These are phyloP conservation scores for Pythium aquatile DNA, from an alignment of 352 stramenopile genomes.

Conservation along the genomic window DNA sequence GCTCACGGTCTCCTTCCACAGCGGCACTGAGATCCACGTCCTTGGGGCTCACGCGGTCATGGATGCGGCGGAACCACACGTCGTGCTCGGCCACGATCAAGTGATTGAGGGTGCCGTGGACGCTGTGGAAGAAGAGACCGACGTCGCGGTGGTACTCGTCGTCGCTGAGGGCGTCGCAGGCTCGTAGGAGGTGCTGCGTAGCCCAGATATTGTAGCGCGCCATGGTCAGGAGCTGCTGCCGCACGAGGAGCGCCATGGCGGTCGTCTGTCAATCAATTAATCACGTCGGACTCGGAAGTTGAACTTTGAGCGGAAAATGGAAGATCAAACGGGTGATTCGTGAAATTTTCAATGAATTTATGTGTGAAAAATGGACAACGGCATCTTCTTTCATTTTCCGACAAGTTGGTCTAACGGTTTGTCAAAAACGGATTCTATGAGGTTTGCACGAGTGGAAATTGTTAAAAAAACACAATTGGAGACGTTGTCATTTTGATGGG, in stretches of 20 bases:
- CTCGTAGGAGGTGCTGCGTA: constrained; percentile 13
- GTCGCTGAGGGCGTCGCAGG: constrained; percentile 16
- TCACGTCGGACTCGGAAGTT: neutral
- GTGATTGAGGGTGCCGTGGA: constrained; percentile 29
- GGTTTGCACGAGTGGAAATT: neutral
- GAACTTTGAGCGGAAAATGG: neutral
- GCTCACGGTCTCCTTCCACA: constrained; percentile 9
- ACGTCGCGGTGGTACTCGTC: constrained; percentile 28
- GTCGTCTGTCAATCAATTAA: neutral
- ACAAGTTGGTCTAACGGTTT: neutral
- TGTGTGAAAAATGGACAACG: neutral
- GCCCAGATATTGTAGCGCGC: constrained; percentile 26
- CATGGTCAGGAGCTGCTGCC: constrained; percentile 24
- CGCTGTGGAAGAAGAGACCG: constrained; percentile 26
- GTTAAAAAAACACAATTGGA: constrained; percentile 18
- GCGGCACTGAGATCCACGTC: constrained; percentile 9
- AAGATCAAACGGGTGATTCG: neutral
- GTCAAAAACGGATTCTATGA: neutral
- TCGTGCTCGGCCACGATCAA: constrained; percentile 25
- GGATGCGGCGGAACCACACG: constrained; percentile 26
- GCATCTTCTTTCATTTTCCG: neutral
- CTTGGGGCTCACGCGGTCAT: constrained; percentile 15
- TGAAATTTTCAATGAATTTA: neutral
- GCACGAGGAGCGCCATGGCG: constrained; percentile 22
- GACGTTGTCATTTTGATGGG: constrained; percentile 27